Evolutionary conservation across 2,329 filamentous ascomycete species (phyloP), one percentile per base, ranked within the genome.

Genomic region (Lasiodiplodia hormozganensis): DNA sequence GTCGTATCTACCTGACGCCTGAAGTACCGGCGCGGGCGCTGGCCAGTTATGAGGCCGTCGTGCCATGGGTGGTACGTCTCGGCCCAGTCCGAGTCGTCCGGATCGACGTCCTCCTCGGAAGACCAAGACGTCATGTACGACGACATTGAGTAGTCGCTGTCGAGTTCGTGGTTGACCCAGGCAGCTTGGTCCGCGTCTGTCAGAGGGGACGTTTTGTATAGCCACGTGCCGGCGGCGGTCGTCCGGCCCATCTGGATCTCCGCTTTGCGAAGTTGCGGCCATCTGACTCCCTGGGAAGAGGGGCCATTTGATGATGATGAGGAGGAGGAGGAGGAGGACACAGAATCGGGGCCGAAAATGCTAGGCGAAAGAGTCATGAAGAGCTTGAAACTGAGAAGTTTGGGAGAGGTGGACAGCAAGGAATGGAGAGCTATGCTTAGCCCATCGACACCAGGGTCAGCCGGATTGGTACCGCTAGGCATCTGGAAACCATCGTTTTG

Each of bases 161-260:
- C 12, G 7, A 25, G 8, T 23, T 34, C 25, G 38, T 14, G 43
- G n/a, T 62, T 31, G 43, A 3, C 43, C 11, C 7, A 18, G 6
- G 5, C 18, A 18, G 7, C 18, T 18, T 47, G 18, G 40, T 21
- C 40, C 4, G 18, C 40, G 18, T n/a, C 40, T 18, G 18, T n/a
- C 18, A 8, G 18, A 3, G 18, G 40, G 6, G n/a, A 2, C 1
- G n/a, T n/a, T 10, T 4, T 8, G 43, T 51, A 62, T 11, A 51
- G 47, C 60, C 60, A 62, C 43, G 28, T 25, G 60, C 43, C 43
- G 28, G 60, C 28, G 43, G 60, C 28, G 10, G 60, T 62, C 43
- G 60, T 52, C 28, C 60, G 60, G 60, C 60, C 43, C 43, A 34
- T 16, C 8, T 23, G 5, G 60, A 62, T 18, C n/a, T 11, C 23